A percentile compares a stretch with the other conserved stretches of the same genome.
phyloP scores from a whole-genome alignment of 208 protist species.

The Trypanosoma boissoni region DNA sequence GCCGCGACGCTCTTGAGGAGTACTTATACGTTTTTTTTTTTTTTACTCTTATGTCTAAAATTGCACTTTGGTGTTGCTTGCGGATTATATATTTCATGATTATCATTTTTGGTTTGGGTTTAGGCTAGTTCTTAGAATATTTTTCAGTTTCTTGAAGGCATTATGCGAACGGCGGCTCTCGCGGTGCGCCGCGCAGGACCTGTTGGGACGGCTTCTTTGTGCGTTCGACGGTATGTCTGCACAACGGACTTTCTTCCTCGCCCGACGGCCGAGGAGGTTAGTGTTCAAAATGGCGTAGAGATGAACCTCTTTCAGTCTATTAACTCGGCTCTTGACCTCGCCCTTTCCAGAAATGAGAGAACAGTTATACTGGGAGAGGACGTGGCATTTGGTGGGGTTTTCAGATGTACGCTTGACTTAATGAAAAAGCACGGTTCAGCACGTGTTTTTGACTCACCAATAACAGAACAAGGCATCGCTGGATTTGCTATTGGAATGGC shows the following conservation, averaged over 20 bases:
- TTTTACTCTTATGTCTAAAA: too few species aligned
- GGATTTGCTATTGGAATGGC: slow-evolving; percentile 97
- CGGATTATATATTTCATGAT: too few species aligned
- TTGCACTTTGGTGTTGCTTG: too few species aligned
- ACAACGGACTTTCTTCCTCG: slow-evolving; percentile 3
- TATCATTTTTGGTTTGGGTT: too few species aligned
- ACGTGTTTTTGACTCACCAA: slow-evolving; percentile 96
- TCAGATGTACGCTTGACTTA: slow-evolving; percentile 90
- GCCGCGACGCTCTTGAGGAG: too few species aligned
- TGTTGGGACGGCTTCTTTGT: not conserved
- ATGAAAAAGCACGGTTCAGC: slow-evolving; percentile 83
- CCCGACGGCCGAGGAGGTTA: slow-evolving; percentile 19
- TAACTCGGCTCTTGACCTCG: slow-evolving; percentile 94
- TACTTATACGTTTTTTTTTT: too few species aligned
- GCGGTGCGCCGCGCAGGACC: too few species aligned
- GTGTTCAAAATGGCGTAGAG: slow-evolving; percentile 40
- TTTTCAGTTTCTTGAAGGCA: too few species aligned
- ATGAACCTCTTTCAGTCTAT: slow-evolving; percentile 94
- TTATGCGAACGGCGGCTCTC: too few species aligned
- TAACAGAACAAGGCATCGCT: slow-evolving; percentile 97
- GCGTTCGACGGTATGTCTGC: not conserved
- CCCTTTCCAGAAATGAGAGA: slow-evolving; percentile 82
- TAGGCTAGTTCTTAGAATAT: too few species aligned
- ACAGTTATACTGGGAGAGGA: slow-evolving; percentile 96
- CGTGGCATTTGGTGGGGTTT: slow-evolving; percentile 98